Percentiles rank a stretch among this genome's conserved stretches.
phyloP scores from a whole-genome alignment of 2,329 filamentous ascomycete species.

The Colletotrichum spinosum region DNA sequence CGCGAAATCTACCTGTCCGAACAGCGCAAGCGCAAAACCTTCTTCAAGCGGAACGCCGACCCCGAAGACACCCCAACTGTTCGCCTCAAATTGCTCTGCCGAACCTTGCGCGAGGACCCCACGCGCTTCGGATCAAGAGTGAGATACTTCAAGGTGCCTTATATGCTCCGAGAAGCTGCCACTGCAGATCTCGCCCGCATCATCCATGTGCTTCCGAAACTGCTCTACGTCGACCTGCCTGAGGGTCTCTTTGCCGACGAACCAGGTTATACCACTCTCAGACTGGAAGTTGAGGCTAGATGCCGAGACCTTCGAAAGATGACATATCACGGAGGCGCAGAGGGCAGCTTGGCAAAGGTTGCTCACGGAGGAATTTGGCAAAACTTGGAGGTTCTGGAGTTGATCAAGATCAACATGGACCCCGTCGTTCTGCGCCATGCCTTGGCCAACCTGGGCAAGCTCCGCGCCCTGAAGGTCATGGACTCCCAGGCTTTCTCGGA shows the following conservation, averaged over 20 bases:
- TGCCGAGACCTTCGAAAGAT: constrained; percentile 91
- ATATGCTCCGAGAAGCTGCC: constrained; percentile 92
- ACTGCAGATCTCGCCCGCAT: constrained; percentile 87
- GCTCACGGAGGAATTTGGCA: constrained; percentile 75
- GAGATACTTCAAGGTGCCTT: constrained; percentile 86
- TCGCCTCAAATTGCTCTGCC: constrained; percentile 81
- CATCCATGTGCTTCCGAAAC: constrained; percentile 84
- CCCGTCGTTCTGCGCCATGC: constrained; percentile 77
- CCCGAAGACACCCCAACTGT: constrained; percentile 83
- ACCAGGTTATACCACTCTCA: constrained; percentile 76
- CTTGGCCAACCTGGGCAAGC: constrained; percentile 72
- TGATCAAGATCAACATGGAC: constrained; percentile 76
- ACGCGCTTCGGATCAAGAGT: constrained; percentile 76
- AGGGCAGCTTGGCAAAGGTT: constrained; percentile 80
- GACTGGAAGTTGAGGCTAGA: constrained; percentile 84
- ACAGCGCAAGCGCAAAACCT: constrained; percentile 78
- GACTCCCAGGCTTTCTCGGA: constrained; percentile 79
- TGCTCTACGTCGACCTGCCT: constrained; percentile 91
- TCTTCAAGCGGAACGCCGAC: constrained; percentile 81
- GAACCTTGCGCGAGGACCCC: constrained; percentile 83
- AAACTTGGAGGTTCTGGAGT: constrained; percentile 78
- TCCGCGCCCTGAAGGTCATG: constrained; percentile 81
- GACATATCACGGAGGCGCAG: constrained; percentile 83
- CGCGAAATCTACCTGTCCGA: constrained; percentile 86
- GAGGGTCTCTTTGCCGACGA: constrained; percentile 90